Evolutionary conservation across 352 stramenopile genomes (phyloP).

Genomic region (Phytophthora multivora): DNA sequence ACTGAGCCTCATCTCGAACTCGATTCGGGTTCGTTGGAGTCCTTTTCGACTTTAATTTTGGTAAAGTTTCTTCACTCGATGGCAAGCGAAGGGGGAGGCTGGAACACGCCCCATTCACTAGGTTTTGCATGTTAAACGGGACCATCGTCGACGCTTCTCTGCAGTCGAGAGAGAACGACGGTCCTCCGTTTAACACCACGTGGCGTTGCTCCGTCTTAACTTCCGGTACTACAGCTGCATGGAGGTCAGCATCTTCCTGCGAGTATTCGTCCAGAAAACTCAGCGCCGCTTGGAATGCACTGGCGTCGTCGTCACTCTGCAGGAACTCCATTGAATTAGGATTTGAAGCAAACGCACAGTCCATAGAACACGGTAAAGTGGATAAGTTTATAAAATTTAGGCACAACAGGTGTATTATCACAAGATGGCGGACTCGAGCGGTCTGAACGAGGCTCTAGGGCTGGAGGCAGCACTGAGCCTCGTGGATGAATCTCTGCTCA

Average conservation of each 20-base stretch:
- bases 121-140: slow-evolving; percentile 14
- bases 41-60: slow-evolving; percentile 19
- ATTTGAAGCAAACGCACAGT: slow-evolving; percentile 1
- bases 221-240: not conserved
- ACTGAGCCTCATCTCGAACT: slow-evolving; percentile 46
- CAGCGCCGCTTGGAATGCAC: slow-evolving; percentile 26
- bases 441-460: no score
- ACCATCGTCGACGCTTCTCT: slow-evolving; percentile 22
- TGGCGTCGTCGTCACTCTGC: slow-evolving; percentile 20
- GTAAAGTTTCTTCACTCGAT: not conserved
- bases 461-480: no score
- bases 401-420: no score
- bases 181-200: slow-evolving; percentile 7
- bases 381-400: no score
- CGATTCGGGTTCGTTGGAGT: slow-evolving; percentile 30
- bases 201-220: slow-evolving; percentile 6
- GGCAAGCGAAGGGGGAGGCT: slow-evolving; percentile 5
- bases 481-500: no score
- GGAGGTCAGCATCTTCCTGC: not conserved
- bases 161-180: slow-evolving; percentile 19
- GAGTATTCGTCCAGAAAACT: slow-evolving; percentile 31
- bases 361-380: not conserved
- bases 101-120: slow-evolving; percentile 1
- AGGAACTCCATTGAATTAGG: slow-evolving; percentile 24
- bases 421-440: no score